Evolutionary conservation across 352 stramenopile genomes (phyloP).

Genomic region (Discostella stelligera): DNA sequence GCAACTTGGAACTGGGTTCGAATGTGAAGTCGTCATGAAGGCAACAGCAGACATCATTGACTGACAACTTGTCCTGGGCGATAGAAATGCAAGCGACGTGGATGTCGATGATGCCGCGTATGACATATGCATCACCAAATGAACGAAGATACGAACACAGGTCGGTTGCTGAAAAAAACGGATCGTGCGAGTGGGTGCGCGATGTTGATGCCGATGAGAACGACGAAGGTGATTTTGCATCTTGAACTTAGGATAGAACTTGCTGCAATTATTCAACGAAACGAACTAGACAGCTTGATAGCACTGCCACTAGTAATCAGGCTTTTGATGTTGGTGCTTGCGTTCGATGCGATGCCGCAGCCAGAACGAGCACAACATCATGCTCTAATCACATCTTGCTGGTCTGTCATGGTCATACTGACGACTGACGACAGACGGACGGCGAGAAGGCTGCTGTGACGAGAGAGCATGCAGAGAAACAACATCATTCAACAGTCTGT

Average conservation of each 20-base stretch:
- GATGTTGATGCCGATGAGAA: conserved; percentile 2
- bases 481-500: too few relatives aligned
- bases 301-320: not conserved
- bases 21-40: not conserved
- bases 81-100: conserved; percentile 2
- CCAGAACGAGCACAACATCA: too few relatives aligned
- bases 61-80: not conserved
- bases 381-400: too few relatives aligned
- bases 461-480: too few relatives aligned
- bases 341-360: not conserved
- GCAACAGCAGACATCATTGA: not conserved
- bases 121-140: conserved; percentile 10
- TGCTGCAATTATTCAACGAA: not conserved
- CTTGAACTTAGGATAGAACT: not conserved
- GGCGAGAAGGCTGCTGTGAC: too few relatives aligned
- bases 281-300: not conserved
- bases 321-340: not conserved
- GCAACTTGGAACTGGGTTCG: not conserved
- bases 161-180: not conserved
- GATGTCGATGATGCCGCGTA: conserved; percentile 6
- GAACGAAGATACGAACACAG: not conserved
- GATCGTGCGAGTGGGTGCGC: not conserved
- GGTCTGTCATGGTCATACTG: too few relatives aligned
- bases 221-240: not conserved
- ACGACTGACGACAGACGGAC: too few relatives aligned